Base-by-base conservation (phyloP, 176 grass and related monocot genomes). In the Canna indica region DNA sequence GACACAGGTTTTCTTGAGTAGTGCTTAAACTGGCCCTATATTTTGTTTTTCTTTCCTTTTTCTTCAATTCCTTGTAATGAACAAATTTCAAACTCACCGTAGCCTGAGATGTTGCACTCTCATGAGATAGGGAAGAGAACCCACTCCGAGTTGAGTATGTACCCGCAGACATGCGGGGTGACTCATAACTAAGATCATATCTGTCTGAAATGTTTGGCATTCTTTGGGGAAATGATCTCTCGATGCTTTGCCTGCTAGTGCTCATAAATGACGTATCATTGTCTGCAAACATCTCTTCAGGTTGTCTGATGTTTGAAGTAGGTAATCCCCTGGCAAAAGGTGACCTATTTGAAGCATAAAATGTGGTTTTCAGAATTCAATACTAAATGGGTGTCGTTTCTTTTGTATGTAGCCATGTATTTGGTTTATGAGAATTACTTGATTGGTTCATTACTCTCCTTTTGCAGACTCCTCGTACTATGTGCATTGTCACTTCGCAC, bases 401-500 rank as follows among this genome's bases (percentile, higher is more conserved):
- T 50, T 20, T 20, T 3, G 4, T 7, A 38, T 38, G 2, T 38
- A 38, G 36, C 36, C 36, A 38, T 38, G 36, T 38, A 38, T 38
- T 50, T 50, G 47, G 4, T 20, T 50, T 50, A 50, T 50, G 47
- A 20, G 18, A 50, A 20, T 50, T 38, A 72, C 70, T 29, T 72
- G 32, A 72, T 15, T 5, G 48, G 12, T 53, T 77, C 75, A 36
- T 50, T n/a, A n/a, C n/a, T 20, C 47, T 83, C 75, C 1, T 31
- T 63, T 27, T 69, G 57, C 38, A 50, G 57, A 78, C 73, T 78
- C 18, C 60, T 24, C 52, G 59, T 58, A 48, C 61, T 75, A 22
- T 53, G 12, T 41, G 69, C 81, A 66, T 70, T 46, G 28, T 83
- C 81, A 74, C 48, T 75, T 78, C 56, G 77, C 38, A 61, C 67